Percentiles rank a stretch among this genome's conserved stretches.
Evolutionary conservation across 768 basidiomycete genomes (phyloP).

Genomic region (Leccinum broughii): DNA sequence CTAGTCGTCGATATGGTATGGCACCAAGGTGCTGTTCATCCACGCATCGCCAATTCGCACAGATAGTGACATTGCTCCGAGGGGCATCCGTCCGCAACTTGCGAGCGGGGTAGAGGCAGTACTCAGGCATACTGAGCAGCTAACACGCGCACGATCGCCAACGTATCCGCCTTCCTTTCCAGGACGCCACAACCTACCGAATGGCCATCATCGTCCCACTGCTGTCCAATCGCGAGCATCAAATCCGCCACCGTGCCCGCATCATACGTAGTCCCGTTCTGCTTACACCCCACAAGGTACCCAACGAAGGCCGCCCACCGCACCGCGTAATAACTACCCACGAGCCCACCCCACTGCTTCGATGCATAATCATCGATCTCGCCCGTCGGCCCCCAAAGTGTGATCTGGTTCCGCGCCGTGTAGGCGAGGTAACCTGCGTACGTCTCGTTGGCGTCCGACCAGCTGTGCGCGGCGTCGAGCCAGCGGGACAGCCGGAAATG

Average conservation of each 20-base stretch:
- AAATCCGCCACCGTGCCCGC: constrained; percentile 19
- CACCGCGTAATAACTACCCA: constrained; percentile 36
- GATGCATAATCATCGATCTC: constrained; percentile 45
- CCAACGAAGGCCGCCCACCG: constrained; percentile 39
- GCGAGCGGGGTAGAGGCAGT: no score
- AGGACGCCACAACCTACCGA: not conserved
- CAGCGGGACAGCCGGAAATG: constrained; percentile 38
- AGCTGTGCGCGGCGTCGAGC: constrained; percentile 36
- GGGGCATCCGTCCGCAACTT: no score
- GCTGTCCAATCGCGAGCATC: constrained; percentile 36
- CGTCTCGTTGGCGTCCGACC: constrained; percentile 30
- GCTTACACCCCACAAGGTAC: constrained; percentile 34
- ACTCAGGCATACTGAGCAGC: not conserved
- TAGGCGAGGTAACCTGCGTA: constrained; percentile 40
- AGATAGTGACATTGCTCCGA: no score
- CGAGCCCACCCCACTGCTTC: constrained; percentile 44
- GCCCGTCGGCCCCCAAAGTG: constrained; percentile 43
- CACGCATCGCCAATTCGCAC: no score
- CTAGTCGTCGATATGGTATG: no score
- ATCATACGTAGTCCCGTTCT: constrained; percentile 32
- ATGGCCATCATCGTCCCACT: constrained; percentile 23
- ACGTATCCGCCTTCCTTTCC: not conserved
- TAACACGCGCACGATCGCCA: not conserved
- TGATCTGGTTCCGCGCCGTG: constrained; percentile 43
- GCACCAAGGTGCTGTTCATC: no score